Evolutionary conservation across 768 basidiomycete species (phyloP).

Genomic region (Omphalotus guepiniiformis): DNA sequence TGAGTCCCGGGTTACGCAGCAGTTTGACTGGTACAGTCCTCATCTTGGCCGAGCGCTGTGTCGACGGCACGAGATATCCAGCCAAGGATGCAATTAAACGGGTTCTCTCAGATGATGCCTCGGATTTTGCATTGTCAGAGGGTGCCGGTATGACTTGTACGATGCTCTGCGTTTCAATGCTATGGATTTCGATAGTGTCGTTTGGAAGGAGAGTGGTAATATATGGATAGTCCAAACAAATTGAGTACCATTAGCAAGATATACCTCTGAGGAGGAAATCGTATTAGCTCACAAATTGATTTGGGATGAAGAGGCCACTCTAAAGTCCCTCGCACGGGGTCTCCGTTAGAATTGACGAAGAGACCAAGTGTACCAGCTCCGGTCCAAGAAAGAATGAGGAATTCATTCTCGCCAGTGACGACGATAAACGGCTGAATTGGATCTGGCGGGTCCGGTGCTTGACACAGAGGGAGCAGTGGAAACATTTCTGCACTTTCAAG

Average conservation of each 20-base stretch:
- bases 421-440: slow-evolving; percentile 13
- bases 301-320: slow-evolving; percentile 81
- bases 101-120: not conserved
- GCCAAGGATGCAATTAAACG: slow-evolving; percentile 34
- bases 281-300: slow-evolving; percentile 59
- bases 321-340: slow-evolving; percentile 86
- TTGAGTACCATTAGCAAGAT: not conserved
- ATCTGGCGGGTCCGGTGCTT: slow-evolving; percentile 41
- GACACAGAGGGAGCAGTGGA: slow-evolving; percentile 75
- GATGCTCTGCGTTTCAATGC: slow-evolving; percentile 65
- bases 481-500: slow-evolving; percentile 66
- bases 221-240: slow-evolving; percentile 72
- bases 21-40: slow-evolving; percentile 34
- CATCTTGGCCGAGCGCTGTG: slow-evolving; percentile 45
- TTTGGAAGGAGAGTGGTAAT: slow-evolving; percentile 76
- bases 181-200: slow-evolving; percentile 77
- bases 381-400: slow-evolving; percentile 82
- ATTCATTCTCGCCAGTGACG: slow-evolving; percentile 74
- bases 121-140: not conserved
- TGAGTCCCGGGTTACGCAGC: no score
- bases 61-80: slow-evolving; percentile 49
- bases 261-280: not conserved
- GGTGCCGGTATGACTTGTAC: slow-evolving; percentile 57
- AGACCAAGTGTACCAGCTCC: slow-evolving; percentile 79
- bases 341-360: slow-evolving; percentile 80